Evolutionary conservation across 352 stramenopile genomes (phyloP), one percentile per base, ranked within the genome.

Genomic region (Hyaloperonospora brassicae): DNA sequence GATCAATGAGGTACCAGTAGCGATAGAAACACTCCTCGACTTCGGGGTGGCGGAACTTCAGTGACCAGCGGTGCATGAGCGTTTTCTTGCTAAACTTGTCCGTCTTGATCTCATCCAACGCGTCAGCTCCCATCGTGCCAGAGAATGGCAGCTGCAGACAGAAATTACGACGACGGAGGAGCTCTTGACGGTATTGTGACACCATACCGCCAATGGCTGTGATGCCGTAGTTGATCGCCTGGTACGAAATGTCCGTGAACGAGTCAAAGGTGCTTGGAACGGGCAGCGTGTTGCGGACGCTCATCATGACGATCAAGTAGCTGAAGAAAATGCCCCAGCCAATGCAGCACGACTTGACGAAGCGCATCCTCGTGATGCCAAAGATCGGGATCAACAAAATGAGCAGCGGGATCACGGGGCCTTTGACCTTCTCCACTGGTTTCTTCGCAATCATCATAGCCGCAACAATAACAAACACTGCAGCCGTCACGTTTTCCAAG

Each of bases 1-100:
- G 76, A 52, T 91, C 80, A 43, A 91, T 91, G n/a, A 91, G 66
- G 62, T 91, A 91, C 80, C 80, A 91, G 58, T 87, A 84, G 7
- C 73, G 66, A 64, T 86, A 91, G 60, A 91, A 91, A 48, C 68
- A 81, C 52, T 91, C 80, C 48, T 91, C 80, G 39, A 91, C 74
- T 36, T 80, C 72, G 0, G 72, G 72, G 62, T 91, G 67, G 47
- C 73, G 73, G 57, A 91, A 91, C 42, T 80, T 79, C 34, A 82
- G 73, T 35, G 74, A 86, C 66, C 68, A 86, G 21, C 49, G 42
- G 50, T 87, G 72, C 74, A 87, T 79, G 21, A 91, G 72, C 27
- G 58, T 61, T 41, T 70, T 70, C 58, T 85, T 84, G n/a, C 62
- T 76, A 64, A 88, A 91, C 57, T 86, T 86, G 40, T 88, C 68